Conservation (phyloP, 1,284 basidiomycete genomes). For the Microbotryum intermedium region DNA sequence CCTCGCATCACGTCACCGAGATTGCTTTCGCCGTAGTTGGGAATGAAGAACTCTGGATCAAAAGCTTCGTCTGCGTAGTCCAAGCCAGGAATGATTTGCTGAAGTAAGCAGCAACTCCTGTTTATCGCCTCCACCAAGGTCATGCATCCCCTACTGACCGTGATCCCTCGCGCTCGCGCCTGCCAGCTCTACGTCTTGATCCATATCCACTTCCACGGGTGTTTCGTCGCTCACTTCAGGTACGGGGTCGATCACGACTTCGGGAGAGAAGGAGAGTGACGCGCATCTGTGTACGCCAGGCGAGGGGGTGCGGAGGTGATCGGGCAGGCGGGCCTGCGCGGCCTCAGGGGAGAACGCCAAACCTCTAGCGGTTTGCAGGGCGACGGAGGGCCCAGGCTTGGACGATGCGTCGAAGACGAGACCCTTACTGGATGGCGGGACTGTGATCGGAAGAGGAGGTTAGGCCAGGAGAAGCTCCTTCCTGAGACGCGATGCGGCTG, state of each 20-base stretch:
- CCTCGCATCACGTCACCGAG: too few species aligned
- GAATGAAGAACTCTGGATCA: slow-evolving; percentile 6
- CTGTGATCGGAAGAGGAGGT: too few species aligned
- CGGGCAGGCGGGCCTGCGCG: neutral
- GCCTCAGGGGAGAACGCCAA: too few species aligned
- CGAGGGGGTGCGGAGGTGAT: slow-evolving; percentile 3
- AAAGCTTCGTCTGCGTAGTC: slow-evolving; percentile 13
- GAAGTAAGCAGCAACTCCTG: neutral
- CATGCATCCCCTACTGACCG: neutral
- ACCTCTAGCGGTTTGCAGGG: too few species aligned
- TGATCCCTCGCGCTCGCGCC: slow-evolving; percentile 14
- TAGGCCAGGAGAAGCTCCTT: too few species aligned
- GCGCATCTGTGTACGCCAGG: slow-evolving; percentile 1
- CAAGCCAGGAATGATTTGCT: neutral
- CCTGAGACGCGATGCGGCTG: too few species aligned
- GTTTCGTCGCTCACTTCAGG: neutral
- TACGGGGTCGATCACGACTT: neutral
- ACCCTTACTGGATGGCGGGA: too few species aligned
- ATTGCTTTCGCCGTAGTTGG: slow-evolving; percentile 1
- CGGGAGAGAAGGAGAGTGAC: slow-evolving; percentile 7
- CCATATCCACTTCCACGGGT: neutral
- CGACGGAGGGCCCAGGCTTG: too few species aligned
- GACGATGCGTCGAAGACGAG: too few species aligned
- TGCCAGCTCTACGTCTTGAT: slow-evolving; percentile 15
- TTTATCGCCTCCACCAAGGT: neutral